A percentile compares a stretch with the other conserved stretches of the same genome.
Conservation (phyloP, 371 early-diverging fungal genomes). For the Parasitella parasitica region DNA sequence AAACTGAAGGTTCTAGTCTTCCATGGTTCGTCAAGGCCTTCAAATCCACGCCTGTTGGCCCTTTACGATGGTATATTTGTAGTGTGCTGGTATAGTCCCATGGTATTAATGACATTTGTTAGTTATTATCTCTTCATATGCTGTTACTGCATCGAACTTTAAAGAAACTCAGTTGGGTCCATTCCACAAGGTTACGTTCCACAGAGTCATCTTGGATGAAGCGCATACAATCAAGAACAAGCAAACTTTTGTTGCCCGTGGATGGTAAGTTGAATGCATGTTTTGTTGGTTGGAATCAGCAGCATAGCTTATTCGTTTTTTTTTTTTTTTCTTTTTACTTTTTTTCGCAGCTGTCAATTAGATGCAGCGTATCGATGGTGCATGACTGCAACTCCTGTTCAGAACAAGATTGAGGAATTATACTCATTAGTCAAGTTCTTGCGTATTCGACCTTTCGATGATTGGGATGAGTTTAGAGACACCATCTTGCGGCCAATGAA, state of each 20-base stretch:
- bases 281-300: no score
- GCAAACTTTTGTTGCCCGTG: slow-evolving; percentile 57
- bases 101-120: not conserved
- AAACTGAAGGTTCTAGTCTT: slow-evolving; percentile 54
- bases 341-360: slow-evolving; percentile 45
- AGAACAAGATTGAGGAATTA: slow-evolving; percentile 88
- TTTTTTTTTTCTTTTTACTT: no score
- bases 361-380: slow-evolving; percentile 76
- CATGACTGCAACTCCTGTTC: slow-evolving; percentile 78
- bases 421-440: slow-evolving; percentile 83
- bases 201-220: slow-evolving; percentile 81
- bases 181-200: slow-evolving; percentile 31
- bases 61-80: slow-evolving; percentile 37
- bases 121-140: slow-evolving; percentile 45
- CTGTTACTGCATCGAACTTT: slow-evolving; percentile 19
- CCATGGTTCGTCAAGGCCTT: slow-evolving; percentile 46
- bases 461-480: slow-evolving; percentile 54
- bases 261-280: slow-evolving; percentile 31
- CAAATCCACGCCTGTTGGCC: slow-evolving; percentile 33
- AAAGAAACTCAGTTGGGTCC: slow-evolving; percentile 6
- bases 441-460: slow-evolving; percentile 63
- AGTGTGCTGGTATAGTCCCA: not conserved
- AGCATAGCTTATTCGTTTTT: no score
- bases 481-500: slow-evolving; percentile 50
- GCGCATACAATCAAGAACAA: slow-evolving; percentile 86